phyloP scores from a whole-genome alignment of 352 stramenopile species.

The Sclerospora graminicola region DNA sequence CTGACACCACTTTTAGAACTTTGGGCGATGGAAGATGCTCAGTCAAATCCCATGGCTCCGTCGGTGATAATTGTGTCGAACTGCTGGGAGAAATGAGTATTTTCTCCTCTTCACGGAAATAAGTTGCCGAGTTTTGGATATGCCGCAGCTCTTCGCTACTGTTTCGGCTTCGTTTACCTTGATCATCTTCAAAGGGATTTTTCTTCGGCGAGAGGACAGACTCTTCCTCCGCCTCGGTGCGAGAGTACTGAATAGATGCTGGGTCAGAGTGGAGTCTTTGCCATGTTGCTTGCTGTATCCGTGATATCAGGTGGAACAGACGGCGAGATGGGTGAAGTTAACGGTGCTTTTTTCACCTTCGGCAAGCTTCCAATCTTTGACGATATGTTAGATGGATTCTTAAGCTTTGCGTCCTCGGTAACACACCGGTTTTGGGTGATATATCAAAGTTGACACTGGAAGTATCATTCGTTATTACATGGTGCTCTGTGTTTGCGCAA shows the following conservation, averaged over 20 bases:
- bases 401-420: slow-evolving; percentile 6
- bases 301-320: slow-evolving; percentile 6
- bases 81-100: slow-evolving; percentile 15
- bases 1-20: too few species aligned
- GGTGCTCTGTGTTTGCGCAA: too few species aligned
- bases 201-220: slow-evolving; percentile 1
- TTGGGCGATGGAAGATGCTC: too few species aligned
- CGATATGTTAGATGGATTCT: slow-evolving; percentile 14
- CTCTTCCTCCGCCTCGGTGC: slow-evolving; percentile 3
- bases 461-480: slow-evolving; percentile 2
- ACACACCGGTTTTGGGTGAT: too few species aligned
- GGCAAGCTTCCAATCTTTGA: too few species aligned
- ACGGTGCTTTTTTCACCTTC: too few species aligned
- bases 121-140: too few species aligned
- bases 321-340: too few species aligned
- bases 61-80: too few species aligned
- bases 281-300: slow-evolving; percentile 1
- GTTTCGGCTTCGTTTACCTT: slow-evolving; percentile 17
- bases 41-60: too few species aligned
- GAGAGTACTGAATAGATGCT: background rate
- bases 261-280: slow-evolving; percentile 2
- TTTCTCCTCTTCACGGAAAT: slow-evolving; percentile 11
- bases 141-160: slow-evolving; percentile 16
- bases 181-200: slow-evolving; percentile 1
- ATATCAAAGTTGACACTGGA: too few species aligned